These are phyloP conservation scores for Phytophthora agathidicida DNA, from an alignment of 352 stramenopile genomes.

Conservation along the genomic window DNA sequence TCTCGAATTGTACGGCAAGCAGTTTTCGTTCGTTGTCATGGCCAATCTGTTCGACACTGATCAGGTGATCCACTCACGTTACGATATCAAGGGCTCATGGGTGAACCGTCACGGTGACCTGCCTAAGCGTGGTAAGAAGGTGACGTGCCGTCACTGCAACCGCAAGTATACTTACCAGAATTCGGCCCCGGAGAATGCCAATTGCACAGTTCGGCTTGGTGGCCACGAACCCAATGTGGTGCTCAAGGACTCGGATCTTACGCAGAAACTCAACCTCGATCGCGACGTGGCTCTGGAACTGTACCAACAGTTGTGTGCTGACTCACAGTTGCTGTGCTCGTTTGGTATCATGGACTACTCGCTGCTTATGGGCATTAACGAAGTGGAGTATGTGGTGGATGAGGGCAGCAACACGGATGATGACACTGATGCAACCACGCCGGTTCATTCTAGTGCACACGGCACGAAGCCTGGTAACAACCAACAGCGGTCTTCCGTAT, in stretches of 20 bases:
- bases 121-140: constrained; percentile 87
- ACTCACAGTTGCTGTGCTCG: constrained; percentile 82
- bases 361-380: constrained; percentile 89
- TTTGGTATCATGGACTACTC: constrained; percentile 95
- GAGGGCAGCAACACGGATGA: constrained; percentile 56
- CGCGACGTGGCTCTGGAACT: constrained; percentile 68
- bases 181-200: constrained; percentile 65
- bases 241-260: constrained; percentile 89
- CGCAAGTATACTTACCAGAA: constrained; percentile 84
- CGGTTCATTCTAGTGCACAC: constrained; percentile 11
- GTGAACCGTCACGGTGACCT: constrained; percentile 85
- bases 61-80: constrained; percentile 86
- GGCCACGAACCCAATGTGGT: constrained; percentile 90
- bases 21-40: constrained; percentile 94
- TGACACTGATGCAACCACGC: constrained; percentile 32
- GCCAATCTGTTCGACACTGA: constrained; percentile 92
- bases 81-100: constrained; percentile 93
- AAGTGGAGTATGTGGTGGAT: constrained; percentile 89
- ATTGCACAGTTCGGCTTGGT: constrained; percentile 74
- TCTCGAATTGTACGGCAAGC: constrained; percentile 90
- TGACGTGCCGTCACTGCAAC: constrained; percentile 91
- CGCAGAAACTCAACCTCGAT: constrained; percentile 89
- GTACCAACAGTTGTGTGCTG: constrained; percentile 81
- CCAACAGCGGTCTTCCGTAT: constrained; percentile 35
- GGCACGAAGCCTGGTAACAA: constrained; percentile 22